phyloP scores from a whole-genome alignment of 2,329 filamentous ascomycete species.

The Apiospora hydei region DNA sequence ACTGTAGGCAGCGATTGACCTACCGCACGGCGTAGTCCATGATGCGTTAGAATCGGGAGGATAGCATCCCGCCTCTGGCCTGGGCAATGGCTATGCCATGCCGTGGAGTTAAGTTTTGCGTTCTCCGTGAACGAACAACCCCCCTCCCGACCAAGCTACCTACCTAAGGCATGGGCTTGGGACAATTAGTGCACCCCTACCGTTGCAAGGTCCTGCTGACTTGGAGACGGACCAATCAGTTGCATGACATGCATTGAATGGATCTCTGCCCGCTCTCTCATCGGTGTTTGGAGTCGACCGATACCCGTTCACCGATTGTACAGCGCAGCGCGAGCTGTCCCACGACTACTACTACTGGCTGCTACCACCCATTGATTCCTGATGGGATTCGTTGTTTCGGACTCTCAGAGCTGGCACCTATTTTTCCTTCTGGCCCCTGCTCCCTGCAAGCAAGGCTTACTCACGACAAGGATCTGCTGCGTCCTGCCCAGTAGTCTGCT shows the following conservation, averaged over 20 bases:
- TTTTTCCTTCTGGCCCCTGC: constrained; percentile 1
- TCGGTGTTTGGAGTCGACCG: constrained; percentile 18
- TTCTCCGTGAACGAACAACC: background rate
- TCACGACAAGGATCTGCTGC: constrained; percentile 5
- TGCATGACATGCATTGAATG: constrained; percentile 8
- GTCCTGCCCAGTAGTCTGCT: background rate
- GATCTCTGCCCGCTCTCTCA: background rate
- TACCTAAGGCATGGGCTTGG: background rate
- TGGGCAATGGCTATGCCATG: background rate
- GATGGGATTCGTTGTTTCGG: constrained; percentile 19
- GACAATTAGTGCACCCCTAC: constrained; percentile 5
- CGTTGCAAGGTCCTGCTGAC: constrained; percentile 1
- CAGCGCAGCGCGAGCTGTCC: constrained; percentile 16
- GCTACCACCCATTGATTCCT: constrained; percentile 1
- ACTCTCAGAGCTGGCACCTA: constrained; percentile 10
- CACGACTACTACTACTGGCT: background rate
- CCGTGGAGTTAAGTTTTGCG: constrained; percentile 14
- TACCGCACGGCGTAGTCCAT: background rate
- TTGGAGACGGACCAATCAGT: background rate
- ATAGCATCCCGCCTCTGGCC: background rate
- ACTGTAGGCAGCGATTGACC: background rate
- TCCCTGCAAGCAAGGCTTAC: constrained; percentile 20
- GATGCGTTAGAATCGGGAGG: background rate
- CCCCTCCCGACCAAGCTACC: no score
- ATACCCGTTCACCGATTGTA: constrained; percentile 17